Conservation (phyloP, 768 basidiomycete species). For the Peribolospora baueri region DNA sequence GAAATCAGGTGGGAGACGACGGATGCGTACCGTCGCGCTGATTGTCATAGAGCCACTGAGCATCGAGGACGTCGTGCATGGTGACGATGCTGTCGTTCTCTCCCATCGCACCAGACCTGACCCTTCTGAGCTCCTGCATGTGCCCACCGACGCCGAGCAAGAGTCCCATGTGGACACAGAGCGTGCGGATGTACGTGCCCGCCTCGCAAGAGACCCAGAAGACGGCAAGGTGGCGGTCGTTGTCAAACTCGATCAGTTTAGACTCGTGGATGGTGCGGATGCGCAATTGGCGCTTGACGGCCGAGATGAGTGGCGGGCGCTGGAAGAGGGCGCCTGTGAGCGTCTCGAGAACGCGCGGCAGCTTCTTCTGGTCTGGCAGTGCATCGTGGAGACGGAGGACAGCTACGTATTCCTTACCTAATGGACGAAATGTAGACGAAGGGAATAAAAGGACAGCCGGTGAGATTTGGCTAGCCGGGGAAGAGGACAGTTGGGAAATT, state of each 20-base stretch:
- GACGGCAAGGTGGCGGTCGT: constrained; percentile 81
- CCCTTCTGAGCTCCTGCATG: constrained; percentile 94
- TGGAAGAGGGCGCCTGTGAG: constrained; percentile 96
- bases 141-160: constrained; percentile 94
- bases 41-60: constrained; percentile 95
- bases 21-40: constrained; percentile 56
- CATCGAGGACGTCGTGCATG: constrained; percentile 98
- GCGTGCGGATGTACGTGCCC: constrained; percentile 55
- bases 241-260: constrained; percentile 86
- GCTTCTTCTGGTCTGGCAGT: constrained; percentile 54
- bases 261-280: constrained; percentile 94
- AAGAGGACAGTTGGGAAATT: neutral
- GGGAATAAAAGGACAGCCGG: neutral
- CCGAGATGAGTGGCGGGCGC: constrained; percentile 92
- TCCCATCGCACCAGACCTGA: constrained; percentile 82
- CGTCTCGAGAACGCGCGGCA: constrained; percentile 84
- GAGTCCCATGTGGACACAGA: constrained; percentile 90
- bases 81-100: constrained; percentile 97
- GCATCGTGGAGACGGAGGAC: constrained; percentile 74
- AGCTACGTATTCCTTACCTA: constrained; percentile 91
- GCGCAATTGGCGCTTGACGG: constrained; percentile 91
- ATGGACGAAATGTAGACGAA: neutral
- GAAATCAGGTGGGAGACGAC: constrained; percentile 11
- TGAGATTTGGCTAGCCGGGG: neutral
- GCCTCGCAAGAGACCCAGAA: constrained; percentile 99